phyloP scores from a whole-genome alignment of 805 yeast genomes.

The Komagataella pseudopastoris region DNA sequence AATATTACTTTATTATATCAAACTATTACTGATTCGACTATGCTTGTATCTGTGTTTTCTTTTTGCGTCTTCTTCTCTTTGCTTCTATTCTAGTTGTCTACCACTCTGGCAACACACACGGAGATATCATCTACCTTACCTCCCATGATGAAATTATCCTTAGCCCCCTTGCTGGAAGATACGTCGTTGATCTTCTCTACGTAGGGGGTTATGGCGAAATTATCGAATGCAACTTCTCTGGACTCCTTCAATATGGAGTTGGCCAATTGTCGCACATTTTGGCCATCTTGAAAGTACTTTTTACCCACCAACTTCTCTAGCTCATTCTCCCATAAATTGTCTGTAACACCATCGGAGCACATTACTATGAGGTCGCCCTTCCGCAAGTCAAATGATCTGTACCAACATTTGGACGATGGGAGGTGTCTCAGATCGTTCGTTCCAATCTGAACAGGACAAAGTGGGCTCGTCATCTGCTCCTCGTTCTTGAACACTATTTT shows the following conservation, averaged over 20 bases:
- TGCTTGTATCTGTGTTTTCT: background rate
- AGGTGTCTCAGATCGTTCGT: constrained; percentile 27
- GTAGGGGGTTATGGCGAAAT: constrained; percentile 37
- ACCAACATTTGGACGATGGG: constrained; percentile 36
- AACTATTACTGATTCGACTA: background rate
- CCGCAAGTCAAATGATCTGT: constrained; percentile 23
- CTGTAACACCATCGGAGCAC: constrained; percentile 42
- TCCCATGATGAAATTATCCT: constrained; percentile 23
- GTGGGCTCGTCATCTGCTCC: constrained; percentile 28
- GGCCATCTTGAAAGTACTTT: constrained; percentile 12
- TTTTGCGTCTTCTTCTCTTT: too few relatives aligned
- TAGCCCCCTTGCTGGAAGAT: constrained; percentile 10
- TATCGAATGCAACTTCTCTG: constrained; percentile 37
- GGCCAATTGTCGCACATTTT: constrained; percentile 24
- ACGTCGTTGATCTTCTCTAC: constrained; percentile 34
- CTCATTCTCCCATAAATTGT: constrained; percentile 36
- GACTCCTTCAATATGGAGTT: constrained; percentile 26
- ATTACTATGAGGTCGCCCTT: constrained; percentile 29
- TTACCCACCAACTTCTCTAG: constrained; percentile 23
- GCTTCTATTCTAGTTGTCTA: constrained; percentile 1
- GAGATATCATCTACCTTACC: constrained; percentile 46
- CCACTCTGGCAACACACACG: constrained; percentile 32
- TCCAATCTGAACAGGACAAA: constrained; percentile 44
- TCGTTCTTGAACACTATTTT: constrained; percentile 26
- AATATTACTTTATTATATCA: background rate